Evolutionary conservation across 495 filamentous ascomycete species (phyloP).

Genomic region (Parmelia sp.): DNA sequence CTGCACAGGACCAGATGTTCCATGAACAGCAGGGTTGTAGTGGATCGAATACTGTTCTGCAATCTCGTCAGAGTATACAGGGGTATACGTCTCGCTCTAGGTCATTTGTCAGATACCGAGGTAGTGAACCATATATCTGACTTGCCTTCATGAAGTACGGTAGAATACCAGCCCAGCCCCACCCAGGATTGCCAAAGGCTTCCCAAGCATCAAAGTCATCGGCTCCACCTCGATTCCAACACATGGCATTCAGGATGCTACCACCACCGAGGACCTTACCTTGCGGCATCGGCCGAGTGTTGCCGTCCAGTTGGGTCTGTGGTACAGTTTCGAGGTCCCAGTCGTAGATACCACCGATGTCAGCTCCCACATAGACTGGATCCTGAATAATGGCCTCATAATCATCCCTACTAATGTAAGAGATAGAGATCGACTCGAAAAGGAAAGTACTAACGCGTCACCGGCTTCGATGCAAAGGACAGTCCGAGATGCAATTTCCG

Average conservation of each 20-base stretch:
- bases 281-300: conserved; percentile 28
- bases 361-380: conserved; percentile 30
- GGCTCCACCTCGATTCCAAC: conserved; percentile 34
- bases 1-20: conserved; percentile 39
- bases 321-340: conserved; percentile 29
- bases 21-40: conserved; percentile 44
- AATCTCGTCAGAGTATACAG: conserved; percentile 27
- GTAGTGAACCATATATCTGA: background rate
- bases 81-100: conserved; percentile 31
- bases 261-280: conserved; percentile 33
- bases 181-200: conserved; percentile 54
- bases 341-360: conserved; percentile 31
- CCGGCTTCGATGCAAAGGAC: conserved; percentile 34
- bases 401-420: conserved; percentile 24
- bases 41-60: conserved; percentile 28
- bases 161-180: conserved; percentile 53
- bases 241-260: conserved; percentile 34
- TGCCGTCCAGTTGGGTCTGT: conserved; percentile 31
- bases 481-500: conserved; percentile 28
- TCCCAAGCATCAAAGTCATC: conserved; percentile 53
- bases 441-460: conserved; percentile 22
- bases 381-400: conserved; percentile 29
- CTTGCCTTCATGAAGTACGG: conserved; percentile 49
- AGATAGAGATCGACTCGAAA: background rate
- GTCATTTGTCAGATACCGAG: conserved; percentile 2